Percentiles rank a stretch among this genome's conserved stretches.
phyloP scores from a whole-genome alignment of 306 rosid genomes.

The Cicer pinnatifidum region DNA sequence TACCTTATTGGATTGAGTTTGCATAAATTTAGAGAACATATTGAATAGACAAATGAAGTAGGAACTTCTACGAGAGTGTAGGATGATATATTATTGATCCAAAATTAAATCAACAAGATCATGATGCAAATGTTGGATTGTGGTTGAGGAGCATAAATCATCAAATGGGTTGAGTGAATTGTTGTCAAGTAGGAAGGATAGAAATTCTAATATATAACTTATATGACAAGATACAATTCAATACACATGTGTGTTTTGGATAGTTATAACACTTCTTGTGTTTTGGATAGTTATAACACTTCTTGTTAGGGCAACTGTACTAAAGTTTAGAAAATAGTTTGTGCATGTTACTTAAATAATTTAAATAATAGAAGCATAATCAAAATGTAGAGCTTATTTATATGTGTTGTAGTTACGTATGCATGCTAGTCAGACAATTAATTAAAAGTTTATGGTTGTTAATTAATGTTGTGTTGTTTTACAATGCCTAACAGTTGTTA shows the following conservation, averaged over 20 bases:
- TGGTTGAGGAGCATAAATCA: conserved; percentile 63
- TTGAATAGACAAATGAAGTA: conserved; percentile 49
- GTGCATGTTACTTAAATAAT: conserved; percentile 42
- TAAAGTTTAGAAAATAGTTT: conserved; percentile 37
- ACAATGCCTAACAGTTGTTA: too few species aligned
- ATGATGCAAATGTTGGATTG: conserved; percentile 67
- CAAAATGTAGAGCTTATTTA: conserved; percentile 26
- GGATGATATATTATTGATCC: conserved; percentile 40
- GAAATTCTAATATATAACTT: conserved; percentile 29
- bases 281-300: conserved; percentile 46
- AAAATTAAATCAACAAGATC: conserved; percentile 53
- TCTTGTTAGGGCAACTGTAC: conserved; percentile 37
- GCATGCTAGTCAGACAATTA: background rate
- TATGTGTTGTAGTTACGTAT: background rate
- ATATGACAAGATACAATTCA: conserved; percentile 27
- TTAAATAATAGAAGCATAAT: conserved; percentile 39
- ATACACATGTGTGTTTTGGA: conserved; percentile 41
- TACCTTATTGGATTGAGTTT: conserved; percentile 87
- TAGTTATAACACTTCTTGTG: too few species aligned
- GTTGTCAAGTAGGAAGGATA: conserved; percentile 33
- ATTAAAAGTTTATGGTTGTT: background rate
- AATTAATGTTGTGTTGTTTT: too few species aligned
- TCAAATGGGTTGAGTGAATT: conserved; percentile 44
- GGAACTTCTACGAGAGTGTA: conserved; percentile 47
- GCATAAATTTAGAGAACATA: conserved; percentile 88